Conservation (phyloP, 2,329 filamentous ascomycete species). For the Colletotrichum camelliae region DNA sequence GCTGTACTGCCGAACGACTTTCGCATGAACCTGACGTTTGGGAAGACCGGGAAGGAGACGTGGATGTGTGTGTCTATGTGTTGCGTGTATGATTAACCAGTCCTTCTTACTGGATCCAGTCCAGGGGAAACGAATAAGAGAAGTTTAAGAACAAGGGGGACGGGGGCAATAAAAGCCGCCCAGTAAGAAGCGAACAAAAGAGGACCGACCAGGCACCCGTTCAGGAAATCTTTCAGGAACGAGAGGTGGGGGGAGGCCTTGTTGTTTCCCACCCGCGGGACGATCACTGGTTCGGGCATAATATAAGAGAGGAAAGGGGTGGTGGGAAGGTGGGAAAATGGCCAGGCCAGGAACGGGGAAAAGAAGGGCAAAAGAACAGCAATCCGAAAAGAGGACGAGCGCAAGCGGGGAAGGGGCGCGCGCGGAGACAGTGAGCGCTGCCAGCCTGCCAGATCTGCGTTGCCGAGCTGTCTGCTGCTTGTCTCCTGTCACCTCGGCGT, state of each 20-base stretch:
- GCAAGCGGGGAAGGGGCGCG: neutral
- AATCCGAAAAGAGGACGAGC: neutral
- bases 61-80: neutral
- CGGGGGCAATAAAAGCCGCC: neutral
- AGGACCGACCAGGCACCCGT: neutral
- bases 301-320: conserved; percentile 2
- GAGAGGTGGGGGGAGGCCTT: conserved; percentile 1
- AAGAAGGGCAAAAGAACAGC: neutral
- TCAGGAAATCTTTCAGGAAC: neutral
- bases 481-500: conserved; percentile 17
- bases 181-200: neutral
- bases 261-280: neutral
- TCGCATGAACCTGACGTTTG: conserved; percentile 7
- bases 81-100: neutral
- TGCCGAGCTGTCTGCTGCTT: conserved; percentile 10
- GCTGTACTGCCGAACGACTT: neutral
- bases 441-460: neutral
- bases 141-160: neutral
- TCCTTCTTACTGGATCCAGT: neutral
- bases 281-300: conserved; percentile 2
- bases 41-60: neutral
- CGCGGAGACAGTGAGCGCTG: neutral
- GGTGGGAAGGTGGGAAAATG: neutral
- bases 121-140: neutral
- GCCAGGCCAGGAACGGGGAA: neutral